Conservation (phyloP, 1,139 yeast genomes). For the Geotrichum klebahnii region DNA sequence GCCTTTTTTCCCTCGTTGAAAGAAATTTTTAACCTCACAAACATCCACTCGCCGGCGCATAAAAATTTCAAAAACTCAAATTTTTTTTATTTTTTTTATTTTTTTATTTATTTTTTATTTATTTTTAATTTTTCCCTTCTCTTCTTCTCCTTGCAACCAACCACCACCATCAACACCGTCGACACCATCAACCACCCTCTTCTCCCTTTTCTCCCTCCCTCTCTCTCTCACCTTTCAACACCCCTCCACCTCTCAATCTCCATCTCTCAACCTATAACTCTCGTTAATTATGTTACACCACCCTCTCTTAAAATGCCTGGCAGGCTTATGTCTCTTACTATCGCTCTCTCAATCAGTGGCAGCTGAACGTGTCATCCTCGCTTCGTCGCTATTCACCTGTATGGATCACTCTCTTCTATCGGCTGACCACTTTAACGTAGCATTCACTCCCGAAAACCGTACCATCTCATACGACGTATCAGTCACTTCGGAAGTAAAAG, state of each 20-base stretch:
- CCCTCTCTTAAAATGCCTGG: no score
- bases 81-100: no score
- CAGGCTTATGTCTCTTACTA: no score
- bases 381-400: slow-evolving; percentile 73
- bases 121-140: neutral
- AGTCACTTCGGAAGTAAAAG: slow-evolving; percentile 74
- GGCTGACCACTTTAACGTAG: slow-evolving; percentile 74
- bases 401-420: slow-evolving; percentile 85
- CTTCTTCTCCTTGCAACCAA: neutral
- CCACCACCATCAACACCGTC: neutral
- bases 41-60: no score
- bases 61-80: no score
- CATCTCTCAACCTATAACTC: neutral
- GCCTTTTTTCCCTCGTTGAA: no score
- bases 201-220: neutral
- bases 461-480: slow-evolving; percentile 64
- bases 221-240: neutral
- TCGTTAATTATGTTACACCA: no score
- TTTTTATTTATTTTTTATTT: no score
- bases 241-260: neutral
- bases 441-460: slow-evolving; percentile 61
- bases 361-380: slow-evolving; percentile 32
- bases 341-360: no score
- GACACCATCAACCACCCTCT: neutral
- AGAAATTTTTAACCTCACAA: no score